Conservation (phyloP, 805 yeast genomes). For the Candida sphagnicola region DNA sequence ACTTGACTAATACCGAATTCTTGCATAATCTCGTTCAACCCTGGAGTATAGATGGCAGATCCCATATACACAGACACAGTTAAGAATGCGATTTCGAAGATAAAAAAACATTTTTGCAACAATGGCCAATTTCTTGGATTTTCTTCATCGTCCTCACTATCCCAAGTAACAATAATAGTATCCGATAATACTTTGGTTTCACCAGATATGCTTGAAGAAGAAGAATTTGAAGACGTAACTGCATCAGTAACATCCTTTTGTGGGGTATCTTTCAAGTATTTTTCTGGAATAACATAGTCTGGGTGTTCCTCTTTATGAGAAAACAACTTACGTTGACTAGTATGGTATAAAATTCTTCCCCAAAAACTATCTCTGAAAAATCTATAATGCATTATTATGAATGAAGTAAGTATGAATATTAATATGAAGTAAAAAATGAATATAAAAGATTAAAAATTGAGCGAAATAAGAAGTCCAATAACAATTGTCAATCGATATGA, state of each 20-base stretch:
- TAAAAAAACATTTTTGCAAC: conserved; percentile 33
- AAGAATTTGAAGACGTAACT: not conserved
- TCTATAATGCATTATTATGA: not conserved
- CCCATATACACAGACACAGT: conserved; percentile 54
- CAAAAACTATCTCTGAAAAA: conserved; percentile 29
- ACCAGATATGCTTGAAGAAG: not conserved
- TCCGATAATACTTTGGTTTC: conserved; percentile 1
- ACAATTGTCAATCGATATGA: too few species aligned
- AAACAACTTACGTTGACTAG: conserved; percentile 22
- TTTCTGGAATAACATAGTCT: conserved; percentile 28
- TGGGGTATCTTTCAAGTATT: conserved; percentile 15
- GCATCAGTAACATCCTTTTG: not conserved
- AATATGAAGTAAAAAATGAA: too few species aligned
- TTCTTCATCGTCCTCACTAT: conserved; percentile 39
- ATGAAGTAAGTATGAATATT: not conserved
- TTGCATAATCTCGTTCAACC: conserved; percentile 38
- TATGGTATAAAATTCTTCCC: conserved; percentile 25
- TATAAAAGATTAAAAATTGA: too few species aligned
- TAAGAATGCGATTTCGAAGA: conserved; percentile 38
- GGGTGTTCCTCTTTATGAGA: conserved; percentile 23
- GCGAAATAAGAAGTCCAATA: too few species aligned
- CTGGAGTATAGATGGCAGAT: conserved; percentile 54
- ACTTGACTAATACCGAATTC: conserved; percentile 44
- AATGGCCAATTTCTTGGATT: conserved; percentile 56
- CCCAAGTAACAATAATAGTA: conserved; percentile 10